Percentiles rank a stretch among this genome's conserved stretches.
phyloP scores from a whole-genome alignment of 208 protist genomes.

The Trypanosoma avium region DNA sequence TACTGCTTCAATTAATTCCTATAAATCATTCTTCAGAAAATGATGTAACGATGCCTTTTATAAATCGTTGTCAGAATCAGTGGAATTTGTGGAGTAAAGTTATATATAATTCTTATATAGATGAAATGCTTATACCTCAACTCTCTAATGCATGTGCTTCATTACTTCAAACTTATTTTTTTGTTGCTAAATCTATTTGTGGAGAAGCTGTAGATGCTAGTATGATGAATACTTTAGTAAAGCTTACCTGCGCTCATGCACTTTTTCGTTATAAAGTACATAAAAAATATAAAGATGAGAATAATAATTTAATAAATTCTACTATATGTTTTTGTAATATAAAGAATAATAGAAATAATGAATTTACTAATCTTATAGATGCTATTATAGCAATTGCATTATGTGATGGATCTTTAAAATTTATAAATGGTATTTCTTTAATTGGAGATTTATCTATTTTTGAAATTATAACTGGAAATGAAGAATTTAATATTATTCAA shows the following conservation, averaged over 20 bases:
- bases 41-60: slow-evolving; percentile 6
- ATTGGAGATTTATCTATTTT: slow-evolving; percentile 39
- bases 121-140: slow-evolving; percentile 28
- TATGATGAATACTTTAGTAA: slow-evolving; percentile 77
- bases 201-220: slow-evolving; percentile 48
- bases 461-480: slow-evolving; percentile 14
- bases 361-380: slow-evolving; percentile 69
- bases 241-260: slow-evolving; percentile 66
- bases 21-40: slow-evolving; percentile 11
- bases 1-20: slow-evolving; percentile 23
- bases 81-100: slow-evolving; percentile 40
- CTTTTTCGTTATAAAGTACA: slow-evolving; percentile 33
- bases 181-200: slow-evolving; percentile 57
- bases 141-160: slow-evolving; percentile 45
- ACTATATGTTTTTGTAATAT: slow-evolving; percentile 8
- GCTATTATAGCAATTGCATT: slow-evolving; percentile 72
- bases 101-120: slow-evolving; percentile 21
- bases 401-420: slow-evolving; percentile 76
- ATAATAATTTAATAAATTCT: not conserved
- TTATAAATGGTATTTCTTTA: slow-evolving; percentile 57
- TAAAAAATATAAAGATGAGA: not conserved
- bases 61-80: slow-evolving; percentile 24
- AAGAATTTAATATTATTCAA: slow-evolving; percentile 45
- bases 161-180: slow-evolving; percentile 72
- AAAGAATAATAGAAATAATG: not conserved